Evolutionary conservation across 1,284 basidiomycete genomes (phyloP).

Genomic region (Ceratorhiza oryzae-sativae): DNA sequence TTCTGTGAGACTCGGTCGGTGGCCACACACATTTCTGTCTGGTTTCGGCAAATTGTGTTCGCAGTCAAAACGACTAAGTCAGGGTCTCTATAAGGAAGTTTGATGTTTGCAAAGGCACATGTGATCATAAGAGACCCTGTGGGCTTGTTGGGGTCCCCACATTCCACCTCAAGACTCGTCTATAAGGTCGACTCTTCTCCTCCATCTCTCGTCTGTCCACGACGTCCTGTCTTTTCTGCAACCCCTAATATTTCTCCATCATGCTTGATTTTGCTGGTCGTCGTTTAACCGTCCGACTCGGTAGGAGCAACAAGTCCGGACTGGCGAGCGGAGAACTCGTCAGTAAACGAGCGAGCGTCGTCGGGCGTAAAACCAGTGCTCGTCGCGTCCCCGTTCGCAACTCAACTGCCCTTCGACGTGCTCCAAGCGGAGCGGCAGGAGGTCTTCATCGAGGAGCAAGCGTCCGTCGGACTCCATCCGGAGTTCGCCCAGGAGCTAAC

Average conservation of each 20-base stretch:
- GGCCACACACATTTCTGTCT: no score
- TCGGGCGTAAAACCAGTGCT: conserved; percentile 25
- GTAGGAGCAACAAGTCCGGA: conserved; percentile 18
- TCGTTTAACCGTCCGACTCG: conserved; percentile 34
- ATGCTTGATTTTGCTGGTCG: conserved; percentile 32
- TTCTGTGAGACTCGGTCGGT: no score
- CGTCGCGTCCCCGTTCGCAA: conserved; percentile 33
- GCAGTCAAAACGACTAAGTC: background rate
- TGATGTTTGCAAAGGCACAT: conserved; percentile 1
- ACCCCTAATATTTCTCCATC: conserved; percentile 10
- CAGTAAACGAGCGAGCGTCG: conserved; percentile 2
- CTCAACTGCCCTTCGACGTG: conserved; percentile 13
- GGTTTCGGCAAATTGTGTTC: background rate
- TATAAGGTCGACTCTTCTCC: conserved; percentile 1
- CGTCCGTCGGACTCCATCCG: conserved; percentile 21
- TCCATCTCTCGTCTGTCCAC: background rate
- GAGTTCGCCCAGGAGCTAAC: conserved; percentile 21
- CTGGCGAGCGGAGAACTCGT: conserved; percentile 4
- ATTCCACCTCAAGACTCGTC: conserved; percentile 1
- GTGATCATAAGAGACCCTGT: conserved; percentile 26
- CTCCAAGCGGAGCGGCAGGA: conserved; percentile 33
- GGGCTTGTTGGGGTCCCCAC: conserved; percentile 21
- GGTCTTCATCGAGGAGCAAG: conserved; percentile 19
- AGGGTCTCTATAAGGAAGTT: conserved; percentile 1
- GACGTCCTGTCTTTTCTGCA: background rate